Evolutionary conservation across 2,329 filamentous ascomycete genomes (phyloP), one percentile per base, ranked within the genome.

Genomic region (Fusarium falciforme): DNA sequence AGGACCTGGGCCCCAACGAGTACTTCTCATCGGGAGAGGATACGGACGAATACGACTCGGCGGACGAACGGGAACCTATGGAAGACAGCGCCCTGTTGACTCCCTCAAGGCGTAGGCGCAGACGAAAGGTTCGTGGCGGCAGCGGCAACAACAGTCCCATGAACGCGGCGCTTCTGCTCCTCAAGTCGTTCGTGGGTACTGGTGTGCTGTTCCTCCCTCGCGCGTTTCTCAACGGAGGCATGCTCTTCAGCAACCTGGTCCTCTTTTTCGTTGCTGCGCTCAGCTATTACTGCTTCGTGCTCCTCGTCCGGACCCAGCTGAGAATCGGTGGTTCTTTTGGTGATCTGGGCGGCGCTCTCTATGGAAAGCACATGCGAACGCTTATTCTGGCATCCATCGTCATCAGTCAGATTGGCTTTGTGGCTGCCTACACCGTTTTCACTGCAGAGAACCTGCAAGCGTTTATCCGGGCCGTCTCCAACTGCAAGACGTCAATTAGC

Each of bases 141-240:
- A 91, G 89, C 70, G 94, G 95, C 42, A 95, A 92, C 63, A 95
- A 94, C 77, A 93, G 90, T 59, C 91, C 93, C 5, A 92, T 91
- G 73, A 94, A 93, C 71, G 96, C 96, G 11, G 92, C 93, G 12
- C 83, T 98, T 76, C 88, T 99, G 63, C 87, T 99, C 47, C 90
- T 99, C 75, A 99, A 99, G 86, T 98, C 96, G 0, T 99, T 99
- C 80, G 96, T 99, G 57, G 96, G 97, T 22, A 99, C 96, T 0
- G 96, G 96, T 65, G 96, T 98, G 10, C 87, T 98, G 17, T 98
- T 98, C 85, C 86, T 98, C 36, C 96, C 96, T 1, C 92, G 95
- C 57, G 96, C 96, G 6, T 99, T 96, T 80, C 89, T 98, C 73
- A 99, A 98, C 79, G 96, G 96, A 63, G 96, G 96, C 67, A 98